Percentiles rank a stretch among this genome's conserved stretches.
Evolutionary conservation across 306 rosid genomes (phyloP).

Genomic region (Cucumis sativus): Cucumber_9930_V3 NC_026657.2:947501-948000

Average conservation of each 20-base stretch:
- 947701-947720: constrained; percentile 61
- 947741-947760: constrained; percentile 72
- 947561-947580: constrained; percentile 63
- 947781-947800: constrained; percentile 97
- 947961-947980: neutral
- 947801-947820: constrained; percentile 69
- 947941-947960: neutral
- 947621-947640: constrained; percentile 69
- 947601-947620: constrained; percentile 61
- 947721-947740: constrained; percentile 54
- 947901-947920: neutral
- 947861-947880: constrained; percentile 79
- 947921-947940: neutral
- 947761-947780: constrained; percentile 57
- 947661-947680: constrained; percentile 89
- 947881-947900: constrained; percentile 26
- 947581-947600: constrained; percentile 88
- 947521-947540: neutral
- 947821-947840: constrained; percentile 77
- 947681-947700: constrained; percentile 81
- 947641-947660: constrained; percentile 75
- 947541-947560: neutral
- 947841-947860: constrained; percentile 96
- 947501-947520: neutral
- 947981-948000: neutral